A percentile compares a stretch with the other conserved stretches of the same genome.
Evolutionary conservation across 2,329 filamentous ascomycete species (phyloP).

Genomic region (Colletotrichum cuscutae): DNA sequence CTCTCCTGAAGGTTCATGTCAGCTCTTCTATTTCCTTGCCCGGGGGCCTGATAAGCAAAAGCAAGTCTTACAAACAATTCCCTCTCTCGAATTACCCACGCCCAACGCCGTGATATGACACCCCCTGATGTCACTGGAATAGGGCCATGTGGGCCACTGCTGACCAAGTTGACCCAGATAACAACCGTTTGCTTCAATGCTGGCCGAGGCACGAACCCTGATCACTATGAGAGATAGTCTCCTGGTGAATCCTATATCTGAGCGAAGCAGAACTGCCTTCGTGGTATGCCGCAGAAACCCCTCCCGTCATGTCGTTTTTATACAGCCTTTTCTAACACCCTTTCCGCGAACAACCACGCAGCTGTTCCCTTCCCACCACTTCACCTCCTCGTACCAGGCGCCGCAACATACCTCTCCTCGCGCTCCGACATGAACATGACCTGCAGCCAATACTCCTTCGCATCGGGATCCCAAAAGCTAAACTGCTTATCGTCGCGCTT

Average conservation of each 20-base stretch:
- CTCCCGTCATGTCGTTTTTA: background rate
- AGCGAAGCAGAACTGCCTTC: background rate
- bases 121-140: background rate
- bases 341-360: background rate
- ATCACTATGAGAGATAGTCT: background rate
- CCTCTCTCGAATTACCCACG: constrained; percentile 1
- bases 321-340: background rate
- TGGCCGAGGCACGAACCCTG: background rate
- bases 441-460: constrained; percentile 97
- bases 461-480: constrained; percentile 94
- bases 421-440: constrained; percentile 98
- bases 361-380: background rate
- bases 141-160: too few relatives aligned
- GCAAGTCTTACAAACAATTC: constrained; percentile 9
- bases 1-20: background rate
- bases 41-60: background rate
- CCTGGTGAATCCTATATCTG: too few relatives aligned
- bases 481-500: constrained; percentile 88
- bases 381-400: constrained; percentile 67
- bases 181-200: background rate
- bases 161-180: background rate
- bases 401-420: constrained; percentile 84
- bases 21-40: background rate
- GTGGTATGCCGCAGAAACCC: background rate
- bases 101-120: constrained; percentile 22